Evolutionary conservation across 148 eudicot species (phyloP).

Genomic region (Persicaria tinctoria): DNA sequence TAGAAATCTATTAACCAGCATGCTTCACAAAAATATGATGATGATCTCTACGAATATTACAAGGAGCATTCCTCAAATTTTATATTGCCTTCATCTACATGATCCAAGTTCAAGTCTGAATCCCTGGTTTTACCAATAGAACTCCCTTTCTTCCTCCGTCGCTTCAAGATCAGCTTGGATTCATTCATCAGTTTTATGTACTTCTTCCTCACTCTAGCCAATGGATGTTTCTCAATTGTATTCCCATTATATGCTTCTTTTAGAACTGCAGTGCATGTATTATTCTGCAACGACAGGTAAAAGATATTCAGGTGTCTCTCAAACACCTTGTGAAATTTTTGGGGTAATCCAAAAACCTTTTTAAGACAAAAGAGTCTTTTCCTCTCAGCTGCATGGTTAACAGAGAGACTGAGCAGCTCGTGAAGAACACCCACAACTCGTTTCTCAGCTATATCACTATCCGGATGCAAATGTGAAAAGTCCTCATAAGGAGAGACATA

Average conservation of each 20-base stretch:
- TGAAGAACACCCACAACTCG: constrained; percentile 71
- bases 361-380: constrained; percentile 54
- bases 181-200: constrained; percentile 56
- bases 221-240: background rate
- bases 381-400: constrained; percentile 68
- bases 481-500: constrained; percentile 78
- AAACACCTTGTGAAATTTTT: constrained; percentile 75
- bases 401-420: constrained; percentile 67
- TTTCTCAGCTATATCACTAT: constrained; percentile 67
- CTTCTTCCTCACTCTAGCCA: constrained; percentile 31
- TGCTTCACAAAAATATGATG: background rate
- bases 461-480: constrained; percentile 32
- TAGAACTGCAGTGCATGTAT: constrained; percentile 72
- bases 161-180: constrained; percentile 45
- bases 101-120: background rate
- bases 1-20: background rate
- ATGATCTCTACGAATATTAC: background rate
- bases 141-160: constrained; percentile 26
- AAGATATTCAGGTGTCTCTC: constrained; percentile 77
- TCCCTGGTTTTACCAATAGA: background rate
- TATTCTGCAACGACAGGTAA: constrained; percentile 65
- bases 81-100: background rate
- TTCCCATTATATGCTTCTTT: constrained; percentile 55
- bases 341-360: constrained; percentile 60
- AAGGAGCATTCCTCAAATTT: background rate